Conservation (phyloP, 83 land plant genomes). For the Thuja plicata region DNA sequence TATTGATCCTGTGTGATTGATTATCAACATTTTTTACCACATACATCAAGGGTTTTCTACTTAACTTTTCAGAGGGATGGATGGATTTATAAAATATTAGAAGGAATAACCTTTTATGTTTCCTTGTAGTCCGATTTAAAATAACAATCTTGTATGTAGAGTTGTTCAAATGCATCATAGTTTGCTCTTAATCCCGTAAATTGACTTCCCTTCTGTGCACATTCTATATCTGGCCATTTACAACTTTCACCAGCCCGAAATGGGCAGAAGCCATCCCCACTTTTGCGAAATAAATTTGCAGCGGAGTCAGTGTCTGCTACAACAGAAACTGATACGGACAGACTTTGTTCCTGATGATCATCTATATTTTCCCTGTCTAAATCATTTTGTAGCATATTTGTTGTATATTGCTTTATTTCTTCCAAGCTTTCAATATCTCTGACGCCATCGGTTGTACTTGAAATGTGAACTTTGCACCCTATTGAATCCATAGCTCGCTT, state of each 20-base stretch:
- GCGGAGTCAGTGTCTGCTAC: conserved; percentile 39
- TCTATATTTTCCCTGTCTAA: conserved; percentile 4
- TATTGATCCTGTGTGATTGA: neutral
- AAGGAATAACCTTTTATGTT: neutral
- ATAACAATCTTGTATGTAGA: conserved; percentile 79
- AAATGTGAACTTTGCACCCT: conserved; percentile 81
- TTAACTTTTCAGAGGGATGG: neutral
- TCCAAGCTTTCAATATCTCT: conserved; percentile 34
- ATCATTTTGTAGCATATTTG: conserved; percentile 29
- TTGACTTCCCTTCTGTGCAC: conserved; percentile 82
- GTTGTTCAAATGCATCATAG: conserved; percentile 90
- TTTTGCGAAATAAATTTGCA: conserved; percentile 33
- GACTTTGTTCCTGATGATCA: conserved; percentile 35
- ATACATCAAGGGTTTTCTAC: neutral
- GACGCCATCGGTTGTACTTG: conserved; percentile 33
- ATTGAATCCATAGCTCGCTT: conserved; percentile 80
- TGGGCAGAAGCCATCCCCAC: conserved; percentile 72
- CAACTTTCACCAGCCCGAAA: conserved; percentile 69
- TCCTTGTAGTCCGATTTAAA: conserved; percentile 35
- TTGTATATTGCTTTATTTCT: conserved; percentile 14
- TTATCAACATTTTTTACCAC: neutral
- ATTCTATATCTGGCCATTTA: conserved; percentile 85
- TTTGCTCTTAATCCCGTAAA: conserved; percentile 85
- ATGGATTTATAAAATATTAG: neutral
- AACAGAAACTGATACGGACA: conserved; percentile 68